Percentiles rank a stretch among this genome's conserved stretches.
Conservation (phyloP, 371 early-diverging fungal species). For the Mortierella sp. region DNA sequence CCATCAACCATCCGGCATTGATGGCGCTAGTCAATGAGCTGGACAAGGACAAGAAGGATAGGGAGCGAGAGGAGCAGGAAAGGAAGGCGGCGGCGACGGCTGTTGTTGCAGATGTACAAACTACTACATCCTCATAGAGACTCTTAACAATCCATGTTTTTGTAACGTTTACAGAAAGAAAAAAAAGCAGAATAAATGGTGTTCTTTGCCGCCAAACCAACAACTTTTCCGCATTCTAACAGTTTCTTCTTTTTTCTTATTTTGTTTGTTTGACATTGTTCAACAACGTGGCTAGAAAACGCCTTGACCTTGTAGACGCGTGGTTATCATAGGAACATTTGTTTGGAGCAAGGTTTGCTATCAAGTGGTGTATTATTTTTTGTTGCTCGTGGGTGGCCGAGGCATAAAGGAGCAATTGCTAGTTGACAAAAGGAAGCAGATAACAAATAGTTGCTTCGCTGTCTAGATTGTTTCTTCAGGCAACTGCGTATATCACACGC, state of each 20-base stretch:
- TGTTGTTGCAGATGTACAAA: not conserved
- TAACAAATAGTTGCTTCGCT: not conserved
- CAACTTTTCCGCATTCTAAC: not conserved
- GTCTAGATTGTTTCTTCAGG: not conserved
- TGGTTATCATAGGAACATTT: not conserved
- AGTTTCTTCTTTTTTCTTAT: no score
- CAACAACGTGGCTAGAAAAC: not conserved
- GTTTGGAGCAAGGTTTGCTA: not conserved
- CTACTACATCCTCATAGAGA: not conserved
- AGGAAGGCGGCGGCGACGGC: constrained; percentile 12
- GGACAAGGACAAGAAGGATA: constrained; percentile 47
- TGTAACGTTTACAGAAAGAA: not conserved
- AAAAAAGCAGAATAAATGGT: not conserved
- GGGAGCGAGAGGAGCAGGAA: constrained; percentile 22
- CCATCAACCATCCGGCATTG: constrained; percentile 44
- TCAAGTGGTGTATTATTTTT: no score
- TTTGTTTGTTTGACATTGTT: not conserved
- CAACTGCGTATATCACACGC: not conserved
- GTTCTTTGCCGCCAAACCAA: not conserved
- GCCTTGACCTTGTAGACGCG: constrained; percentile 5
- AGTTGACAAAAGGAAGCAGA: not conserved
- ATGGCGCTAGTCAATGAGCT: constrained; percentile 56
- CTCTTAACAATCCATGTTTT: not conserved
- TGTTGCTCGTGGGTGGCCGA: not conserved
- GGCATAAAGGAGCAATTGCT: not conserved